Conservation (phyloP, 257 asterid genomes). For the Lantana camara region DNA sequence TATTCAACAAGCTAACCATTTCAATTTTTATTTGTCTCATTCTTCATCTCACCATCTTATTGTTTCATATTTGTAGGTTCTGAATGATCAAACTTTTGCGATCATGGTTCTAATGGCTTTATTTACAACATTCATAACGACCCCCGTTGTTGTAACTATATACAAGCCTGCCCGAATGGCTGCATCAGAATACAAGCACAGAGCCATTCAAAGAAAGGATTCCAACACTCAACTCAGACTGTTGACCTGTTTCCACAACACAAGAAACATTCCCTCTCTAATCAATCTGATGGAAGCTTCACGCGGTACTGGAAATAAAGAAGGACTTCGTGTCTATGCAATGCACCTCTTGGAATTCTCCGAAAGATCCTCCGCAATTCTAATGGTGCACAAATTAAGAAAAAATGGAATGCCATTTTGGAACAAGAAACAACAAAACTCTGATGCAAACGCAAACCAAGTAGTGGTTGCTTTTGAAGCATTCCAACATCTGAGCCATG, state of each 20-base stretch:
- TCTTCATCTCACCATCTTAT: not conserved
- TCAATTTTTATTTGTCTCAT: not conserved
- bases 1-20: not conserved
- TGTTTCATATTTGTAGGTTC: constrained; percentile 33
- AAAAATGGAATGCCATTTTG: constrained; percentile 61
- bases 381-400: constrained; percentile 62
- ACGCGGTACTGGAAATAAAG: constrained; percentile 46
- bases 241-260: constrained; percentile 53
- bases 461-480: constrained; percentile 56
- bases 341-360: constrained; percentile 69
- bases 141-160: constrained; percentile 42
- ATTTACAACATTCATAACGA: constrained; percentile 63
- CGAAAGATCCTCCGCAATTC: constrained; percentile 54
- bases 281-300: constrained; percentile 63
- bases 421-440: constrained; percentile 24
- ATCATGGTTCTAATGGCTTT: constrained; percentile 64
- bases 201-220: constrained; percentile 47
- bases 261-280: constrained; percentile 45
- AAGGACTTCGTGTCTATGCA: constrained; percentile 57
- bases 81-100: constrained; percentile 65
- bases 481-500: constrained; percentile 48
- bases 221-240: constrained; percentile 38
- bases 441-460: constrained; percentile 38
- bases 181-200: constrained; percentile 38
- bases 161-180: constrained; percentile 59